Evolutionary conservation across 352 stramenopile species (phyloP), one percentile per base, ranked within the genome.

Genomic region (Phytophthora litchii): DNA sequence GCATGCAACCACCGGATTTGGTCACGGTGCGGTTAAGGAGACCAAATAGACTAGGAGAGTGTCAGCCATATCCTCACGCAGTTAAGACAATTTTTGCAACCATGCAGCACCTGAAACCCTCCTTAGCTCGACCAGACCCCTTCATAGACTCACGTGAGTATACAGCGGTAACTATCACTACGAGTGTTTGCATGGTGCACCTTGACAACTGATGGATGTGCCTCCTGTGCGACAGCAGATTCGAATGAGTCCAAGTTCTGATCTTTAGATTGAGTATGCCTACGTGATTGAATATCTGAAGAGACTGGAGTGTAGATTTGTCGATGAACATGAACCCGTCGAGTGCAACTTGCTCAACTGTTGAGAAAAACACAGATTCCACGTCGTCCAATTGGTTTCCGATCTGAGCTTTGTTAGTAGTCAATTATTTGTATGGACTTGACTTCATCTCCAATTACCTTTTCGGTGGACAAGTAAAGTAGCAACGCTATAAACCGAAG

Each of bases 221-320:
- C 71, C 67, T 95, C 86, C 86, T 95, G 59, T 14, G 27, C 12
- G 19, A 45, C 4, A 23, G 34, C 21, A 44, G 19, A 45, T 14
- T 23, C 32, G 37, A 56, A 44, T 67, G 6, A 68, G 38, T n/a
- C 14, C 10, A 36, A 46, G 27, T 10, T 14, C 31, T 38, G 10
- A 14, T 54, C 17, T 12, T 38, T 2, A 16, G 8, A 42, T 46
- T 32, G 8, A 20, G 32, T 40, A 17, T 34, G 27, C 64, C 7
- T 78, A 94, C 87, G 46, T 81, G 64, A 32, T 79, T 89, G 44
- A 96, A 94, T 51, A 96, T 90, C 40, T 96, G 87, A 37, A 96
- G 71, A 1, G 87, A 88, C 49, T 83, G 71, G 3, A 94, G 74
- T 1, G 78, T 86, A 10, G 64, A 75, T 29, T 75, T 74, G 51